These are phyloP conservation scores for Xylariaceae sp. DNA, from an alignment of 2,329 filamentous ascomycete species.

Conservation along the genomic window DNA sequence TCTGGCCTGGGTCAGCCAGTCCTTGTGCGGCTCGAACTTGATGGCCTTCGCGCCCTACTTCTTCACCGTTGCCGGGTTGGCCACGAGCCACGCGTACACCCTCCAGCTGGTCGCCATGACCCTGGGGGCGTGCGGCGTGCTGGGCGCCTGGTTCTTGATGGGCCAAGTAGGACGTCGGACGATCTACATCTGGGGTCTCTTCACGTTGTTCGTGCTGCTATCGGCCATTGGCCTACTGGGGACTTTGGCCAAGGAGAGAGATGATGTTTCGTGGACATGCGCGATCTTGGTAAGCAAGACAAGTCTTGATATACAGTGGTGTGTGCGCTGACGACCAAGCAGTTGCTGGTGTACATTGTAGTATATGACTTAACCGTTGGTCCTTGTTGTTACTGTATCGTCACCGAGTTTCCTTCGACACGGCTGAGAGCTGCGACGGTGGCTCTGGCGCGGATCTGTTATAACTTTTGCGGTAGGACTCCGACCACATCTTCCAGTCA, in stretches of 20 bases:
- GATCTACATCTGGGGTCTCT: constrained; percentile 7
- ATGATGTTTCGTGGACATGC: constrained; percentile 2
- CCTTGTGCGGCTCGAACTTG: constrained; percentile 13
- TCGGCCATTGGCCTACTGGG: constrained; percentile 5
- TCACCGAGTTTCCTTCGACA: constrained; percentile 8
- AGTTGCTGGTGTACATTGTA: constrained; percentile 6
- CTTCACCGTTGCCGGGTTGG: constrained; percentile 21
- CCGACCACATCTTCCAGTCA: neutral
- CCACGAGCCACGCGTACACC: constrained; percentile 4
- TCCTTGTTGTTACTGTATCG: constrained; percentile 7
- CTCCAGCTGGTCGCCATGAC: constrained; percentile 2
- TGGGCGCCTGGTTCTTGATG: constrained; percentile 8
- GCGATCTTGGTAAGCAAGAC: constrained; percentile 5
- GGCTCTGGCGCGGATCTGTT: constrained; percentile 6
- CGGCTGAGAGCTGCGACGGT: constrained; percentile 7
- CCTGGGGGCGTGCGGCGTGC: constrained; percentile 4
- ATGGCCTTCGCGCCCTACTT: constrained; percentile 24
- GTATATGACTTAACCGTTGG: constrained; percentile 8
- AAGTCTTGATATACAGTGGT: neutral
- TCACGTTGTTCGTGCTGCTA: constrained; percentile 2
- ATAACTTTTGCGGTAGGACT: constrained; percentile 7
- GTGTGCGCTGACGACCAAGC: neutral
- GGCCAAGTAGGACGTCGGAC: constrained; percentile 4
- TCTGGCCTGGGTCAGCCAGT: constrained; percentile 18
- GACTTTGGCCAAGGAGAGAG: neutral